Evolutionary conservation across 805 yeast species (phyloP), one percentile per base, ranked within the genome.

Genomic region (Metschnikowia vanudenii): DNA sequence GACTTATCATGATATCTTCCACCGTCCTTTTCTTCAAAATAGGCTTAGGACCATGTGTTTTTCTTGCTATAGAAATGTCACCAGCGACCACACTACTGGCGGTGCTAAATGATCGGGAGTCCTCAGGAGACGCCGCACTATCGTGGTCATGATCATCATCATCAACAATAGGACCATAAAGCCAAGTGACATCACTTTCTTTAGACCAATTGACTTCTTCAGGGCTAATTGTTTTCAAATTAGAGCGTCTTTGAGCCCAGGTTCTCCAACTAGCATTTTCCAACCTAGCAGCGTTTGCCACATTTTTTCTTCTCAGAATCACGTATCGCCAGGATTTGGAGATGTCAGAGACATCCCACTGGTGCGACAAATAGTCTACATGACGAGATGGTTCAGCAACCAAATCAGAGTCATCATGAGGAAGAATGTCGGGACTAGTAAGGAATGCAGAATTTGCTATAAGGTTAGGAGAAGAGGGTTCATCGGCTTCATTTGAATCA

Each of bases 101-200:
- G n/a, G 72, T 68, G 30, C 45, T 53, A 37, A 49, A 53, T 8
- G 49, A 39, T 33, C 52, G 49, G 3, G 50, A 34, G 32, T 49
- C 52, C 18, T 55, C 62, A 29, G 55, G 55, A 10, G 58, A 55
- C 11, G 56, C 59, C 24, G 56, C 61, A 30, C 56, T 58, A 26
- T 57, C 60, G 16, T 42, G 45, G 17, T 52, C 55, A 29, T 54
- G 51, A 30, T 60, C 66, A 24, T 69, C 72, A 45, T 78, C 82
- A 47, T 73, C 74, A 46, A 80, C 73, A 19, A 82, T 71, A 0
- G 99, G 99, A 1, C 99, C 99, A 68, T 92, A 94, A 12, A 94
- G 77, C 99, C 99, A 94, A 1, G 97, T 90, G 10, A 94, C 97
- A 64, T 94, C 99, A 48, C 85, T 84, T 59, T 94, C 99, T 67